Base-by-base conservation (phyloP, 2,329 filamentous ascomycete species). In the Neonectria magnoliae region DNA sequence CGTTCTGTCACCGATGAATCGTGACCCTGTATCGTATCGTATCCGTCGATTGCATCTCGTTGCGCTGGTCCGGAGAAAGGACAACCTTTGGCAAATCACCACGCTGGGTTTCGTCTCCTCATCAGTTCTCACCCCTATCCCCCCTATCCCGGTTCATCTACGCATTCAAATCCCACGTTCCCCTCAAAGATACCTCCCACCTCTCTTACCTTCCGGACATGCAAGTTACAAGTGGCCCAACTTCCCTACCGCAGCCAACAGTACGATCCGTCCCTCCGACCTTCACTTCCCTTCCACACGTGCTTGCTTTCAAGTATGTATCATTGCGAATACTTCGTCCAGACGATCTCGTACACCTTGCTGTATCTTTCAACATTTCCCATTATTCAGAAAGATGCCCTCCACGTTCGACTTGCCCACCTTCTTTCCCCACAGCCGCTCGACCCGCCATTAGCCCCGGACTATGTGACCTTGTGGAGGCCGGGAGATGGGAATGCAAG, bases 381-480 rank as follows among this genome's bases (percentile, higher is more conserved):
- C 56, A 10, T 27, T 27, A 18, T 54, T 20, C 29, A 44, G n/a
- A 56, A 45, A 58, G 41, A 63, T 18, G n/a, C 59, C 20, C 36
- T 44, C 68, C 69, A 68, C 71, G 63, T 38, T 62, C 44, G 13
- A 33, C 27, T 44, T 44, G 36, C 57, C 41, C 57, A 50, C 57
- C 58, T 60, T 48, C 27, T 64, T 60, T 60, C 57, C 62, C 65
- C 57, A 65, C 58, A 66, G 50, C 63, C 70, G 63, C 71, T 50
- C 27, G 52, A 68, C 50, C 62, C 70, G 71, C 70, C 60, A 62
- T 71, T 56, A 58, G 67, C 71, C 66, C 60, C 64, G 65, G 60
- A 63, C 58, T 57, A 22, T 47, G 58, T 62, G 48, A 31, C 62
- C 59, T 62, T 67, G 65, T 69, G 67, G 67, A 66, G 64, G 62